Conservation (phyloP, 2,329 filamentous ascomycete species). For the Trichophyton mentagrophytes region DNA sequence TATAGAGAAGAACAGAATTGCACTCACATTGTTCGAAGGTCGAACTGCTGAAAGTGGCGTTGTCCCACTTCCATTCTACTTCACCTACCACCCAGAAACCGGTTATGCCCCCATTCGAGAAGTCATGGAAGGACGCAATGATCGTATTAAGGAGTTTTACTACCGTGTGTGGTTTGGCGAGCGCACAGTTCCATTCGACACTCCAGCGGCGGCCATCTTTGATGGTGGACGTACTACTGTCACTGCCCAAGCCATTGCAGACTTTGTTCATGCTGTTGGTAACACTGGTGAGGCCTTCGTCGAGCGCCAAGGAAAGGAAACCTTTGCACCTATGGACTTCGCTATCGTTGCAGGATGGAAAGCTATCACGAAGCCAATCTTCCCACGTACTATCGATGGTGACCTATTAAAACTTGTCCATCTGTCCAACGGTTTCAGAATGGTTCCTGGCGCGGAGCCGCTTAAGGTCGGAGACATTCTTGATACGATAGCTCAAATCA, state of each 20-base stretch:
- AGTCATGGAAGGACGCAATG: conserved; percentile 90
- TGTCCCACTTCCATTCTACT: conserved; percentile 71
- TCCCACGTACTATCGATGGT: conserved; percentile 89
- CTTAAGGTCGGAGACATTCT: conserved; percentile 91
- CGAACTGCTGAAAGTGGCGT: conserved; percentile 73
- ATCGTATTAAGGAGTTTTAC: conserved; percentile 99
- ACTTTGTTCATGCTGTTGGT: conserved; percentile 97
- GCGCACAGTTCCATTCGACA: conserved; percentile 70
- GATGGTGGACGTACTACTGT: conserved; percentile 80
- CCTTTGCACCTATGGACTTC: conserved; percentile 97
- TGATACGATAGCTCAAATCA: conserved; percentile 87
- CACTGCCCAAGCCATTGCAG: conserved; percentile 84
- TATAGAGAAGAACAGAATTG: conserved; percentile 62
- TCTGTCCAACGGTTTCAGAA: conserved; percentile 93
- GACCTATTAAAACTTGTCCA: conserved; percentile 94
- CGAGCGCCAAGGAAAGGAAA: conserved; percentile 82
- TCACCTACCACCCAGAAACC: conserved; percentile 87
- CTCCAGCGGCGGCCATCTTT: conserved; percentile 73
- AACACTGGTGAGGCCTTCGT: conserved; percentile 97
- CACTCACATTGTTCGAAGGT: conserved; percentile 84
- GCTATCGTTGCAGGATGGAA: conserved; percentile 98
- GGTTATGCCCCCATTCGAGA: conserved; percentile 97
- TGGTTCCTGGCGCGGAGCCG: conserved; percentile 89
- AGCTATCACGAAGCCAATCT: conserved; percentile 98
- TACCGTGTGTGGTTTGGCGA: conserved; percentile 95